Percentiles rank a stretch among this genome's conserved stretches.
These are phyloP conservation scores for Globisporangium spinosum DNA, from an alignment of 352 stramenopile genomes.

Conservation along the genomic window DNA sequence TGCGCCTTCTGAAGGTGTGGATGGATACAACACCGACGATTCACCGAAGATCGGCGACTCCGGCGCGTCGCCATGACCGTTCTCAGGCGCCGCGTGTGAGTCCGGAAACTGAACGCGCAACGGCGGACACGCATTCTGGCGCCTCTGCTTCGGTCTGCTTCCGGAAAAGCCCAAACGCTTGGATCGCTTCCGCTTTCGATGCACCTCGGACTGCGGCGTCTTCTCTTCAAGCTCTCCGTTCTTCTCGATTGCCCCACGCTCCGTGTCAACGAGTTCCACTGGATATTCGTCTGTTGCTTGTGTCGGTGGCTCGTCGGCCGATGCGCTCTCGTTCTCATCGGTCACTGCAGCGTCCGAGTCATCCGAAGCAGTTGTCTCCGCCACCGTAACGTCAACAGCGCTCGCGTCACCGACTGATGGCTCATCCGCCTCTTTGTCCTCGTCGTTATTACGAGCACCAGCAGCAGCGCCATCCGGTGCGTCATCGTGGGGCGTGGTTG, in stretches of 20 bases:
- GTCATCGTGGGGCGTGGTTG: background rate
- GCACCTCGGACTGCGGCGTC: background rate
- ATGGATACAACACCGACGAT: slow-evolving; percentile 39
- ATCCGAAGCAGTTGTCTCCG: slow-evolving; percentile 1
- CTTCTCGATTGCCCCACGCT: background rate
- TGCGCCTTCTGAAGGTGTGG: slow-evolving; percentile 27
- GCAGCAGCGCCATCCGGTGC: background rate
- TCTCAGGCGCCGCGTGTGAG: slow-evolving; percentile 20
- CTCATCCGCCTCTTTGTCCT: background rate
- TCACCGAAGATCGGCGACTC: slow-evolving; percentile 42
- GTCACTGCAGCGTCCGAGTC: slow-evolving; percentile 14
- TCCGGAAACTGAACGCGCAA: slow-evolving; percentile 30
- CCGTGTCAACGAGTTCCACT: background rate
- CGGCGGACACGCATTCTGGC: slow-evolving; percentile 11
- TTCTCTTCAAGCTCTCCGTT: background rate
- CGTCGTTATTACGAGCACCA: background rate
- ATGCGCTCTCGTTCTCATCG: slow-evolving; percentile 7
- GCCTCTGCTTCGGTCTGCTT: slow-evolving; percentile 20
- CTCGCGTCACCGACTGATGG: background rate
- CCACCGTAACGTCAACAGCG: background rate
- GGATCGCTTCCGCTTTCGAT: slow-evolving; percentile 38
- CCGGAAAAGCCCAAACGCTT: slow-evolving; percentile 39
- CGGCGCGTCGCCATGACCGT: slow-evolving; percentile 18
- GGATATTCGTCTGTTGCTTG: background rate
- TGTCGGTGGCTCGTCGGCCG: slow-evolving; percentile 1